Evolutionary conservation across 1,284 basidiomycete genomes (phyloP).

Genomic region (Rhodotorula sp.): DNA sequence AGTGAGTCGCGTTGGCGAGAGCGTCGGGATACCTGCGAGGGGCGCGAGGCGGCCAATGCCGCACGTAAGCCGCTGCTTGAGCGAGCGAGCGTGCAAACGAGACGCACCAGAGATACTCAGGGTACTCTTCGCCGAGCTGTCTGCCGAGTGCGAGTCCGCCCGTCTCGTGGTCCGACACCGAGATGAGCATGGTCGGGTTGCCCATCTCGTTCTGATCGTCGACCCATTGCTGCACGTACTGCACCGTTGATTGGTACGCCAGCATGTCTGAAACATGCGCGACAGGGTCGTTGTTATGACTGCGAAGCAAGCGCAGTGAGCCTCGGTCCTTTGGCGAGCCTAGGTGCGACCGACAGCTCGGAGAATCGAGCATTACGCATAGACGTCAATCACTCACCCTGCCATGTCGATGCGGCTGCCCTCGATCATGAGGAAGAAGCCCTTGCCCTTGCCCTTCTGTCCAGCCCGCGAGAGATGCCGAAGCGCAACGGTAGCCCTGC

Average conservation of each 20-base stretch:
- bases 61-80: slow-evolving; percentile 1
- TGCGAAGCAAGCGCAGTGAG: background rate
- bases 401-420: slow-evolving; percentile 49
- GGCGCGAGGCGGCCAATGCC: too few relatives aligned
- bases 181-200: slow-evolving; percentile 49
- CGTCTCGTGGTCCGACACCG: slow-evolving; percentile 53
- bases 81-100: background rate
- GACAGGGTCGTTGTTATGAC: slow-evolving; percentile 48
- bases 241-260: slow-evolving; percentile 51
- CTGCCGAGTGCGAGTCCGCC: slow-evolving; percentile 52
- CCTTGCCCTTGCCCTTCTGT: slow-evolving; percentile 35
- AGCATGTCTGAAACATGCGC: slow-evolving; percentile 50
- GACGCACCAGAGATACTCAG: slow-evolving; percentile 41
- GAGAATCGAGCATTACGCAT: too few relatives aligned
- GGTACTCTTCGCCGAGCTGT: slow-evolving; percentile 49
- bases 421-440: slow-evolving; percentile 49
- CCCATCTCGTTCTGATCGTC: slow-evolving; percentile 45
- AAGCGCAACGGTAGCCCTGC: slow-evolving; percentile 40
- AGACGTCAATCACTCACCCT: slow-evolving; percentile 23
- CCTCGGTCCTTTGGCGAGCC: too few relatives aligned
- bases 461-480: slow-evolving; percentile 32
- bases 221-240: slow-evolving; percentile 48
- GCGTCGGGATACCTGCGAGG: slow-evolving; percentile 50
- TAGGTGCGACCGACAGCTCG: too few relatives aligned
- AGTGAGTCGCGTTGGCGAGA: slow-evolving; percentile 49